Percentiles rank a stretch among this genome's conserved stretches.
These are phyloP conservation scores for Verticillium isaacii DNA, from an alignment of 2,329 filamentous ascomycete genomes.

Conservation along the genomic window DNA sequence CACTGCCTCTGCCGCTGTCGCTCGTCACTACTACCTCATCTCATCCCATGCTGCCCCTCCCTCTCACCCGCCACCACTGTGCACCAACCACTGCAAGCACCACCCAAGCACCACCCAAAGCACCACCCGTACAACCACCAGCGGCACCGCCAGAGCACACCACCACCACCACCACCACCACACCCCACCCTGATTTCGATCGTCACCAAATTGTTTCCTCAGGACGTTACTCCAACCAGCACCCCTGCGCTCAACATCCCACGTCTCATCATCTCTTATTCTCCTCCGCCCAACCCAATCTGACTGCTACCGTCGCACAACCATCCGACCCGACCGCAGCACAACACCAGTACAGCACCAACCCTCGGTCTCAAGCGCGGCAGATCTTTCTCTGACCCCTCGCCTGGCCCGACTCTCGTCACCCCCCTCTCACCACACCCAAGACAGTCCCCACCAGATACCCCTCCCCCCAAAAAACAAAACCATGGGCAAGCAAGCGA, in stretches of 20 bases:
- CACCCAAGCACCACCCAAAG: too few species aligned
- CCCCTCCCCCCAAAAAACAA: conserved; percentile 16
- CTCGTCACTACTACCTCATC: neutral
- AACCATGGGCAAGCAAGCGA: conserved; percentile 53
- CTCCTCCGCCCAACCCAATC: neutral
- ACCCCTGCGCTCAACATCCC: neutral
- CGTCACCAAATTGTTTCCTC: neutral
- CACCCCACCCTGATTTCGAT: neutral
- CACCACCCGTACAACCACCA: neutral
- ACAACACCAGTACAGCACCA: neutral
- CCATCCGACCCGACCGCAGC: neutral
- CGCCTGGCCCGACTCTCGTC: conserved; percentile 2
- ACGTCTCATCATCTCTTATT: neutral
- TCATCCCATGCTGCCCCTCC: neutral
- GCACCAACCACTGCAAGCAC: neutral
- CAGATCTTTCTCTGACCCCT: neutral
- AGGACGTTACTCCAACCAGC: neutral
- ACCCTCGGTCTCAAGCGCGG: neutral
- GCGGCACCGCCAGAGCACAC: neutral
- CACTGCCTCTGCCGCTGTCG: neutral
- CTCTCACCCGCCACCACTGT: neutral
- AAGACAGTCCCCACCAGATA: conserved; percentile 3
- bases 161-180: neutral
- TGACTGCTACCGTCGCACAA: neutral
- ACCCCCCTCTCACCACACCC: conserved; percentile 4